Percentiles rank a stretch among this genome's conserved stretches.
Evolutionary conservation across 2,329 filamentous ascomycete species (phyloP).

Genomic region (Paraphoma chrysanthemicola): DNA sequence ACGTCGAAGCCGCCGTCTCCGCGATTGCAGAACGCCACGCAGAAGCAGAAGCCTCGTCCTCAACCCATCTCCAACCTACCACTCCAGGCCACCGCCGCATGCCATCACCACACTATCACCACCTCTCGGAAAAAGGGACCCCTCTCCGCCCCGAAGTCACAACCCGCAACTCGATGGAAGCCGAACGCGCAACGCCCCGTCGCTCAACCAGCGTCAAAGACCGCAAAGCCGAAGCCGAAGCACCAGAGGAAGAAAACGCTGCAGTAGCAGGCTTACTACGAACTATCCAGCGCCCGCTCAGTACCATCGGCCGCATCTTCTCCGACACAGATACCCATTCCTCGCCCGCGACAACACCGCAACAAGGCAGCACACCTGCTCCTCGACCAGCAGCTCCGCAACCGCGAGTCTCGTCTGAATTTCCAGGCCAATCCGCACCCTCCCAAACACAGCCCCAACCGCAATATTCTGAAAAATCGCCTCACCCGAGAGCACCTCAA

Average conservation of each 20-base stretch:
- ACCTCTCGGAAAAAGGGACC: constrained; percentile 57
- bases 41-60: constrained; percentile 20
- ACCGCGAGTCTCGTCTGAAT: constrained; percentile 50
- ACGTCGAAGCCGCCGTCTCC: constrained; percentile 95
- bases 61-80: constrained; percentile 23
- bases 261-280: constrained; percentile 85
- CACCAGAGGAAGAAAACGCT: constrained; percentile 72
- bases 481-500: constrained; percentile 13
- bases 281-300: constrained; percentile 89
- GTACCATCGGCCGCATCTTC: constrained; percentile 93
- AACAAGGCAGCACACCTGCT: constrained; percentile 56
- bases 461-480: constrained; percentile 16
- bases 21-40: constrained; percentile 90
- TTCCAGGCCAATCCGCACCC: constrained; percentile 8
- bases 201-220: constrained; percentile 62
- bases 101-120: constrained; percentile 53
- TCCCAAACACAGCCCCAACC: background rate
- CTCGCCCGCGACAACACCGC: constrained; percentile 53
- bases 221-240: constrained; percentile 30
- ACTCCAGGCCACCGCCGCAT: constrained; percentile 41
- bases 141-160: constrained; percentile 64
- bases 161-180: constrained; percentile 65
- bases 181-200: constrained; percentile 63
- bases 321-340: constrained; percentile 66
- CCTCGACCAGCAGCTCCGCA: constrained; percentile 59